These are phyloP conservation scores for Agaricus sinodeliciosus DNA, from an alignment of 768 basidiomycete species.

Conservation along the genomic window DNA sequence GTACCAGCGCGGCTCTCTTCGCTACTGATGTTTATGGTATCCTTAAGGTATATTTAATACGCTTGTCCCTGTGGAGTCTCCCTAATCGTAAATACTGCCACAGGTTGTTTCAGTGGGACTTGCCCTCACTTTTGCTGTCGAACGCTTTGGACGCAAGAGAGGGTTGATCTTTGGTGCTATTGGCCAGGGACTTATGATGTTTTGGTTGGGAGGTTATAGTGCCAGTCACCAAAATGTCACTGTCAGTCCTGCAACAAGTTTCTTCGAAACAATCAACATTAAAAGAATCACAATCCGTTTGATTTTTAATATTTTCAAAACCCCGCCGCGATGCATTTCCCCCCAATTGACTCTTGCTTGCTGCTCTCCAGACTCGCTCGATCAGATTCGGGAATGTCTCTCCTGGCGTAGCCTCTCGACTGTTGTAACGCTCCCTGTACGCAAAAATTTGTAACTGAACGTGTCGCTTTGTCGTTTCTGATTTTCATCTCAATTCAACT, in stretches of 20 bases:
- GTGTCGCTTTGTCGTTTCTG: no score
- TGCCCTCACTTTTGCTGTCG: conserved; percentile 38
- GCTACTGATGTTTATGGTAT: conserved; percentile 41
- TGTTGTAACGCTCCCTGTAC: no score
- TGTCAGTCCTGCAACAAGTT: conserved; percentile 24
- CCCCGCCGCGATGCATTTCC: no score
- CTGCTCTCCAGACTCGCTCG: no score
- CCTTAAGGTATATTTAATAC: conserved; percentile 20
- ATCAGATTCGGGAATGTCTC: no score
- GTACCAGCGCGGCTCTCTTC: conserved; percentile 35
- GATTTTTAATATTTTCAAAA: no score
- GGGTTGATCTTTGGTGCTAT: conserved; percentile 45
- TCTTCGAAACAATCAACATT: not conserved
- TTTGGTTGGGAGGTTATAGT: conserved; percentile 38
- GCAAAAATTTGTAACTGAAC: no score
- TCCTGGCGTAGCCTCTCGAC: no score
- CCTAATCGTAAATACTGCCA: conserved; percentile 3
- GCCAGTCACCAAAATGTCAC: conserved; percentile 24
- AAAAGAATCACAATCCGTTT: not conserved
- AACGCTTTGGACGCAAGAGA: conserved; percentile 40
- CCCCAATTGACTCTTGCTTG: no score
- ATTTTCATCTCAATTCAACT: no score
- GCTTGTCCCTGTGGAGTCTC: not conserved
- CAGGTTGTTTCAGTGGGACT: conserved; percentile 34
- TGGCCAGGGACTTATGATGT: conserved; percentile 41